Evolutionary conservation across 208 protist species (phyloP).

Genomic region (Trypanosoma rangeli): DNA sequence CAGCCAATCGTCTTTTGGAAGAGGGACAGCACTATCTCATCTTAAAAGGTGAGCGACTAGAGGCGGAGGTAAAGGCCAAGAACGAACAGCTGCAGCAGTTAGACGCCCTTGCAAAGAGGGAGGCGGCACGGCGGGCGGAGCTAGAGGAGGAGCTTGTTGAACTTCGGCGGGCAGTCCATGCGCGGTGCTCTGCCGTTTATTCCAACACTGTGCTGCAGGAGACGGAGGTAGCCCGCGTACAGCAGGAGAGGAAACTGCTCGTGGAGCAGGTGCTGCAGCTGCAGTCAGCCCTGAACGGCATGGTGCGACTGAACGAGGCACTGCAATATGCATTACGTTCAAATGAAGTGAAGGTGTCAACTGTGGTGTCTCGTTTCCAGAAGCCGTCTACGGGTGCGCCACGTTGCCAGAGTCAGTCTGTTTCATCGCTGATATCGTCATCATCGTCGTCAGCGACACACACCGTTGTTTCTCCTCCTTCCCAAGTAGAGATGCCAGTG

Average conservation of each 20-base stretch:
- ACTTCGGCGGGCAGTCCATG: background rate
- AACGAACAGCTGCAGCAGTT: slow-evolving; percentile 1
- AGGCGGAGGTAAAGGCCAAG: background rate
- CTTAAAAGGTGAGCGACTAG: background rate
- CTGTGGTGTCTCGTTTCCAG: background rate
- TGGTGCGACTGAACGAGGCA: slow-evolving; percentile 8
- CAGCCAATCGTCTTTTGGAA: slow-evolving; percentile 13
- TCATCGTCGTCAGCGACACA: background rate
- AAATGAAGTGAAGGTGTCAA: background rate
- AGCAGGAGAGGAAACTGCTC: slow-evolving; percentile 13
- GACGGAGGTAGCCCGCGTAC: background rate
- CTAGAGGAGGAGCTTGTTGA: slow-evolving; percentile 12
- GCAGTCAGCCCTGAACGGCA: slow-evolving; percentile 17
- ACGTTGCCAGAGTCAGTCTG: background rate
- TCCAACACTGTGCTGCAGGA: background rate
- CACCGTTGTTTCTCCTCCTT: background rate
- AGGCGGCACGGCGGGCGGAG: slow-evolving; percentile 2
- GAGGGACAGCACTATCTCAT: slow-evolving; percentile 5
- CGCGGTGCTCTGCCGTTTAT: background rate
- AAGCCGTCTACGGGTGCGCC: background rate
- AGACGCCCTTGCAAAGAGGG: background rate
- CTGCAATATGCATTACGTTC: slow-evolving; percentile 13
- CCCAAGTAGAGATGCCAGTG: background rate
- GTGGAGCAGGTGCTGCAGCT: slow-evolving; percentile 18
- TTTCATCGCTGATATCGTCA: background rate